Evolutionary conservation across 208 protist genomes (phyloP).

Genomic region (Strigomonas culicis): DNA sequence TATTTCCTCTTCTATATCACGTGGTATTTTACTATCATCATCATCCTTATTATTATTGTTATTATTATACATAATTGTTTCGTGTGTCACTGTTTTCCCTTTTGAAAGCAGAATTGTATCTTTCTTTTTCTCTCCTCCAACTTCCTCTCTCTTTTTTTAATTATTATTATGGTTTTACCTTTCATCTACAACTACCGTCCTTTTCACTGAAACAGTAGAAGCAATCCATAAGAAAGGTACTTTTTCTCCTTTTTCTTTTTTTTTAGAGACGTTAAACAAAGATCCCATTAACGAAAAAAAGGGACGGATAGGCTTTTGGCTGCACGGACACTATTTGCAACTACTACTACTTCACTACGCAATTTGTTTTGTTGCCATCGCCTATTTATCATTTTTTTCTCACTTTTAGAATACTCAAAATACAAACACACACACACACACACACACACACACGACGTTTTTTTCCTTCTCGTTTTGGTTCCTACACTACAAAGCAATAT

Average conservation of each 20-base stretch:
- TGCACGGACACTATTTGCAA: too few species aligned
- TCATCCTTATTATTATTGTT: not conserved
- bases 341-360: too few species aligned
- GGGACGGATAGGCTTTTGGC: too few species aligned
- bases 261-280: not conserved
- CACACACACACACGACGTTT: not conserved
- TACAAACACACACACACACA: not conserved
- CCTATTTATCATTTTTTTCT: constrained; percentile 1
- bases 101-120: not conserved
- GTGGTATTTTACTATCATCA: not conserved
- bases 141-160: not conserved
- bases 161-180: constrained; percentile 9
- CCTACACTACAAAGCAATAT: not conserved
- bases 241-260: constrained; percentile 2
- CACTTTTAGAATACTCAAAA: not conserved
- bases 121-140: constrained; percentile 7
- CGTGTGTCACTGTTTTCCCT: constrained; percentile 4
- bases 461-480: not conserved
- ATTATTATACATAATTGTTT: constrained; percentile 11
- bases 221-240: not conserved
- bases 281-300: too few species aligned
- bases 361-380: too few species aligned
- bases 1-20: not conserved
- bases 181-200: not conserved
- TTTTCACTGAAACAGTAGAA: too few species aligned